phyloP scores from a whole-genome alignment of 768 basidiomycete genomes.

The Mycena venus region DNA sequence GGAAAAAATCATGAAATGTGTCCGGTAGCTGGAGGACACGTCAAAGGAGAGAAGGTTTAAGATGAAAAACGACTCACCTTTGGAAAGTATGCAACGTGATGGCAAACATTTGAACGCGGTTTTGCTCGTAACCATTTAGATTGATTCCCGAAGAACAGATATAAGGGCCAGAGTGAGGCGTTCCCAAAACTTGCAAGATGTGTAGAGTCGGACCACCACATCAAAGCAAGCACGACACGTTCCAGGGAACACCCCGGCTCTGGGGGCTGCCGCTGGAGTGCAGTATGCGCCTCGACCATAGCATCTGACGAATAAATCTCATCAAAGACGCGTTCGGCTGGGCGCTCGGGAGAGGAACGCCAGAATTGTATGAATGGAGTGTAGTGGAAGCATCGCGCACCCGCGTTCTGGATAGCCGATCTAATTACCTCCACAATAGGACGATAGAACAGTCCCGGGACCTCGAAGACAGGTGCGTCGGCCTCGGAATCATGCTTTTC shows the following conservation, averaged over 20 bases:
- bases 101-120: constrained; percentile 38
- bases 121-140: constrained; percentile 54
- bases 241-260: constrained; percentile 11
- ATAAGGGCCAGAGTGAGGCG: constrained; percentile 57
- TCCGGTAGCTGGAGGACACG: constrained; percentile 40
- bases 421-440: constrained; percentile 34
- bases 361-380: constrained; percentile 37
- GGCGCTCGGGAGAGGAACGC: neutral
- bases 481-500: neutral
- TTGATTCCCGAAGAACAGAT: constrained; percentile 53
- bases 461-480: neutral
- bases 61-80: constrained; percentile 37
- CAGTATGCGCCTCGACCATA: constrained; percentile 5
- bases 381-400: constrained; percentile 15
- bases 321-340: constrained; percentile 6
- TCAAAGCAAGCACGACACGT: constrained; percentile 21
- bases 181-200: constrained; percentile 51
- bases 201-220: constrained; percentile 37
- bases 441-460: constrained; percentile 36
- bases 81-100: constrained; percentile 57
- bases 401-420: neutral
- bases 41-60: neutral
- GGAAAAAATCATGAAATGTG: constrained; percentile 37
- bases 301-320: constrained; percentile 13
- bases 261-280: neutral